Conservation (phyloP, 805 yeast genomes). For the Myxozyma udenii region DNA sequence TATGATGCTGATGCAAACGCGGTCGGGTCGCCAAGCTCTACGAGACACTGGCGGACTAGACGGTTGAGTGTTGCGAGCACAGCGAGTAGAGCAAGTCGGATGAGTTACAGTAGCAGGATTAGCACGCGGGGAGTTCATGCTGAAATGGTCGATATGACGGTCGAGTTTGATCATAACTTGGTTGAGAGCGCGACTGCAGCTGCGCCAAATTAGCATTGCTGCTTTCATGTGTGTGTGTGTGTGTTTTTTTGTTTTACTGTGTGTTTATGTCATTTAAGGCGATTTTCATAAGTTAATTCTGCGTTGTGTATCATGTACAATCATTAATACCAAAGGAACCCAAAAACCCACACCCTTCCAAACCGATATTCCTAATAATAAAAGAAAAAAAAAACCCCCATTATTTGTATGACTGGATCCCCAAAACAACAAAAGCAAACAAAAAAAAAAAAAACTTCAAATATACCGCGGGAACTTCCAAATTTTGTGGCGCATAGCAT, state of each 20-base stretch:
- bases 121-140: background rate
- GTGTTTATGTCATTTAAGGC: too few relatives aligned
- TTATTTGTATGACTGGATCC: too few relatives aligned
- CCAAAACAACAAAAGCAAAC: too few relatives aligned
- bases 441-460: background rate
- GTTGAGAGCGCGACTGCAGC: background rate
- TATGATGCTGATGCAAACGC: too few relatives aligned
- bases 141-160: background rate
- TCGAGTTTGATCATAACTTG: background rate
- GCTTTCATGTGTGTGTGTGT: too few relatives aligned
- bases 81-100: too few relatives aligned
- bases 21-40: background rate
- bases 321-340: background rate
- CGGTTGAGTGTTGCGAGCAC: background rate
- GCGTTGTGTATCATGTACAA: too few relatives aligned
- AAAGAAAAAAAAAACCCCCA: background rate
- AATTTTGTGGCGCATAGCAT: slow-evolving; percentile 6
- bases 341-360: background rate
- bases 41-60: background rate
- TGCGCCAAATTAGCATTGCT: background rate
- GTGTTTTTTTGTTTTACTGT: too few relatives aligned
- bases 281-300: too few relatives aligned
- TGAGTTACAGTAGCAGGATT: too few relatives aligned
- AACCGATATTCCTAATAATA: background rate
- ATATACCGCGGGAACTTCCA: slow-evolving; percentile 11